A percentile compares a stretch with the other conserved stretches of the same genome.
Evolutionary conservation across 306 rosid species (phyloP).

Genomic region (Aeschynomene evenia): DNA sequence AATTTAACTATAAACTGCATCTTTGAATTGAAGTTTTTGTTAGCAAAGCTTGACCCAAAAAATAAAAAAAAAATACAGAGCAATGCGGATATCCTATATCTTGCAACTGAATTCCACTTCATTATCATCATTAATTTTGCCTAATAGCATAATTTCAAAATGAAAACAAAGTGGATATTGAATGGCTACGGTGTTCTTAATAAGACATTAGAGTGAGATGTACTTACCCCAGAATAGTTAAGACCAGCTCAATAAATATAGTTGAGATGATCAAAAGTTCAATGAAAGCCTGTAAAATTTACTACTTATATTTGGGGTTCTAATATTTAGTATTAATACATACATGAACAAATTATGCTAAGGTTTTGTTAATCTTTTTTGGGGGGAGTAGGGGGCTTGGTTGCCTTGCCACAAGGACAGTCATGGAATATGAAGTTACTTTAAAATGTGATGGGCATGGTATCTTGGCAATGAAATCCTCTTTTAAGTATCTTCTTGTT

Average conservation of each 20-base stretch:
- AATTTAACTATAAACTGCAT: background rate
- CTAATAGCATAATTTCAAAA: background rate
- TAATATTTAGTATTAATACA: no score
- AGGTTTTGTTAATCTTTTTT: no score
- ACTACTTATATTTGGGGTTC: background rate
- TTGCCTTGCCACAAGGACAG: no score
- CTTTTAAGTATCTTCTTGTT: constrained; percentile 3
- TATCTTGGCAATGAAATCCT: background rate
- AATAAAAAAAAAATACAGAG: background rate
- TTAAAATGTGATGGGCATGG: background rate
- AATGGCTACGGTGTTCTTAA: background rate
- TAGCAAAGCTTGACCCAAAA: background rate
- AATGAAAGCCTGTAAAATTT: background rate
- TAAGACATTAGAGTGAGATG: background rate
- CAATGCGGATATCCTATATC: background rate
- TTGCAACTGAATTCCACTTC: background rate
- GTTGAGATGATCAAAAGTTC: background rate
- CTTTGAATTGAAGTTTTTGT: background rate
- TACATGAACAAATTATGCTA: background rate
- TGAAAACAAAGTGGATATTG: background rate
- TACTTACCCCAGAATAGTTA: background rate
- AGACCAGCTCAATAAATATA: background rate
- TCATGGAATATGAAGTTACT: background rate
- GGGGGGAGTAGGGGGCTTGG: no score
- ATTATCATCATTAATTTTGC: background rate